Base-by-base conservation (phyloP, 306 rosid species). In the Quercus mongolica region DNA sequence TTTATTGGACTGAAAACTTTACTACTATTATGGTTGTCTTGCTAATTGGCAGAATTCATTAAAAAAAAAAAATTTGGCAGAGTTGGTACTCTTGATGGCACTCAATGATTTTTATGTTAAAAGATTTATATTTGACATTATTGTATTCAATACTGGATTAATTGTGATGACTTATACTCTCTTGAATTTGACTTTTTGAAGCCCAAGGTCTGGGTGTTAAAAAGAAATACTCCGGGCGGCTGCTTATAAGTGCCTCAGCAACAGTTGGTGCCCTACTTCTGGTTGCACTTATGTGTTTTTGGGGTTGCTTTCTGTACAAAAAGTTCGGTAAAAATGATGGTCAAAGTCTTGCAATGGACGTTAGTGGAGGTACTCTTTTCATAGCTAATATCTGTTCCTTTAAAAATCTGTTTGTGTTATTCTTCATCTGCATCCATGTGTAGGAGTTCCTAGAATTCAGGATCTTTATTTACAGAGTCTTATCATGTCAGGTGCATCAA, bases 201-300 rank as follows among this genome's bases (percentile, higher is more conserved):
- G 99, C 86, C 69, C 91, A 76, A 91, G 82, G 44, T 81, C 89
- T 79, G 88, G 75, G 71, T 31, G 97, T 79, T 69, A 93, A 83
- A 90, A 96, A 79, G 89, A 96, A 93, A 72, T 92, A 92, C 86
- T 91, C 98, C 70, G 99, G 94, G 21, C 88, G 97, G 67, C 89
- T 96, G 65, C 90, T 96, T 80, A 96, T 93, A 77, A 96, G 99
- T 90, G 99, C 99, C 78, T 91, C 91, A 28, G 99, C 99, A 79
- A 96, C 99, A 77, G 96, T 96, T 81, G 99, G 99, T 19, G 99
- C 97, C 49, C 85, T 96, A 56, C 98, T 96, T 84, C 90, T 96
- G 87, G 99, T 95, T 54, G 99, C 99, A 76, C 99, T 95, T 63
- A 95, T 95, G 99, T 95, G 99, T 83, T 95, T 95, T 87, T 95